These are phyloP conservation scores for Gaeumannomyces sp. DNA, from an alignment of 2,329 filamentous ascomycete genomes.

Conservation along the genomic window DNA sequence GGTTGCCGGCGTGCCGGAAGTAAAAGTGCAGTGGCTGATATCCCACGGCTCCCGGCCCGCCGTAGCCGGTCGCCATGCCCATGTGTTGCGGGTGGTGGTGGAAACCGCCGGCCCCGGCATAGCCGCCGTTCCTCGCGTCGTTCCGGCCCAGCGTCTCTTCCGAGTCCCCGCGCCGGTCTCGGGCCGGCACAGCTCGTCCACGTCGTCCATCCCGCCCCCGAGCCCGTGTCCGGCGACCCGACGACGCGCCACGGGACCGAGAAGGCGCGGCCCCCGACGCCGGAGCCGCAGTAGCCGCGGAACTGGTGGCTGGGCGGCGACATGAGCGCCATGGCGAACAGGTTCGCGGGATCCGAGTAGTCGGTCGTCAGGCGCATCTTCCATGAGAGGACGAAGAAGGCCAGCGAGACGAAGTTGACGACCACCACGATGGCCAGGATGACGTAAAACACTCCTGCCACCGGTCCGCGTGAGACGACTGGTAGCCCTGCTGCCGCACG, in stretches of 20 bases:
- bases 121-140: background rate
- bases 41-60: background rate
- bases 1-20: slow-evolving; percentile 31
- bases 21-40: slow-evolving; percentile 30
- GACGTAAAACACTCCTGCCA: slow-evolving; percentile 65
- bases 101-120: background rate
- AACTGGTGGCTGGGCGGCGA: slow-evolving; percentile 32
- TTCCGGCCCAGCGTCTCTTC: background rate
- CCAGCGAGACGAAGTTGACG: slow-evolving; percentile 59
- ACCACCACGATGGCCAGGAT: slow-evolving; percentile 60
- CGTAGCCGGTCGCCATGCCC: background rate
- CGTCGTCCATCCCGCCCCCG: slow-evolving; percentile 19
- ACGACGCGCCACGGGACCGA: slow-evolving; percentile 36
- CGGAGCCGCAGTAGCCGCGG: slow-evolving; percentile 32
- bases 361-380: slow-evolving; percentile 53
- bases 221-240: slow-evolving; percentile 32
- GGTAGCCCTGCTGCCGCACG: slow-evolving; percentile 61
- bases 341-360: slow-evolving; percentile 70
- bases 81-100: background rate
- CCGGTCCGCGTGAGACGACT: slow-evolving; percentile 52
- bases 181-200: background rate
- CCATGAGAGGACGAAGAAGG: slow-evolving; percentile 35
- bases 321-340: slow-evolving; percentile 68
- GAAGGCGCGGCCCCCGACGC: slow-evolving; percentile 29
- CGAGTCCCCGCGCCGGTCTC: background rate